Base-by-base conservation (phyloP, 257 asterid genomes). In the Ehretia macrophylla region DNA sequence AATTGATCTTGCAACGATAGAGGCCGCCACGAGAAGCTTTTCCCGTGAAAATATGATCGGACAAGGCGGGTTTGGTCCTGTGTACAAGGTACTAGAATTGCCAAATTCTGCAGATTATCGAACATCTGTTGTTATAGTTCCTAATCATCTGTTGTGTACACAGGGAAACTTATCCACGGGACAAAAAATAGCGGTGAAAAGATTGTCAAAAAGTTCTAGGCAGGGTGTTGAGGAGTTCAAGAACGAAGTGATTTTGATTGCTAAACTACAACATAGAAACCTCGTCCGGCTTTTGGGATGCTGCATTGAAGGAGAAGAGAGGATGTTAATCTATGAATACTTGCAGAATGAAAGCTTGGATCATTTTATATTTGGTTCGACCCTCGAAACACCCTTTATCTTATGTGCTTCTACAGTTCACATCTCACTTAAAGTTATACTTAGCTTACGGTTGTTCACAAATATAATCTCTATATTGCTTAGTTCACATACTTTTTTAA, bases 21-120 rank as follows among this genome's bases (percentile, higher is more conserved):
- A 60, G 32, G 67, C n/a, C 8, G 85, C 85, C 56, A 79, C 82
- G 1, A 62, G 47, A 42, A 42, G 47, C 16, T 42, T 42, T 42
- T 42, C 47, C 47, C 47, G 8, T 2, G 47, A 42, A 42, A 79
- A 67, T 47, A 71, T 60, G 62, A 75, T 79, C 3, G 85, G 80
- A 17, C 75, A 75, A 79, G 85, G 82, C 17, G 82, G 85, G 27
- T 79, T 66, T 40, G 80, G 85, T 56, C 85, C 75, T 23, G 82
- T 75, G 23, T 79, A 75, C 79, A 72, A 75, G 85, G 82, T 75
- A 70, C 54, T 44, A 48, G 63, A 39, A 55, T 11, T 14, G 51
- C 50, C 55, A 21, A 38, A 59, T 35, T 58, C 47, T 50, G 17
- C 16, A 38, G 17, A 4, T 16, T n/a, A 32, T 10, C 14, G 40